A percentile compares a stretch with the other conserved stretches of the same genome.
These are phyloP conservation scores for Phlebopus sp. DNA, from an alignment of 1,284 basidiomycete species.

Conservation along the genomic window DNA sequence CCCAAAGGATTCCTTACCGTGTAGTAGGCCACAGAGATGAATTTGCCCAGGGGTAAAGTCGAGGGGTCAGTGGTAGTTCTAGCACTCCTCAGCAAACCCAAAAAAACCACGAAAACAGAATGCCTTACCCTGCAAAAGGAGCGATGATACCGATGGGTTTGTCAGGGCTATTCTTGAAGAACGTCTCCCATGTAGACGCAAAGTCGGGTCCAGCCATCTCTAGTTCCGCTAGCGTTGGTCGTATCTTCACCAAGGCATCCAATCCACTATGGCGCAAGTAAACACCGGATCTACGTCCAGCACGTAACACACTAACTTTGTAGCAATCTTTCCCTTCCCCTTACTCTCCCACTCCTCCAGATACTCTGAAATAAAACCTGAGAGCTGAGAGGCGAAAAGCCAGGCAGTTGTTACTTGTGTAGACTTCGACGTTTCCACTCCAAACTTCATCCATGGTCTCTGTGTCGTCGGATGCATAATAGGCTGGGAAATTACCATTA, in stretches of 20 bases:
- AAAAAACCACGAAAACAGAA: too few relatives aligned
- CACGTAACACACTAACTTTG: too few relatives aligned
- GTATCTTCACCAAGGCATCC: conserved; percentile 39
- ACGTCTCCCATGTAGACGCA: conserved; percentile 37
- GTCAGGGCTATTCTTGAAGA: conserved; percentile 29
- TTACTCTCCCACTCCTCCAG: conserved; percentile 41
- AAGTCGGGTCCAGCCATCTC: conserved; percentile 37
- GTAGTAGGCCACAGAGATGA: conserved; percentile 9
- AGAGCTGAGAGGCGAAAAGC: background rate
- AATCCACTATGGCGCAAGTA: conserved; percentile 28
- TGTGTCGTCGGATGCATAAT: conserved; percentile 37
- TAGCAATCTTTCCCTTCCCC: conserved; percentile 47
- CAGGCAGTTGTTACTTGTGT: conserved; percentile 26
- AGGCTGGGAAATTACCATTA: conserved; percentile 34
- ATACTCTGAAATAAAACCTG: conserved; percentile 32
- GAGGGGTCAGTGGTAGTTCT: conserved; percentile 8
- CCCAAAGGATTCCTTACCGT: conserved; percentile 11
- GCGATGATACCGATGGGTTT: conserved; percentile 20
- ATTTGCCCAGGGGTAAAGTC: conserved; percentile 5
- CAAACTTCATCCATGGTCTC: conserved; percentile 46
- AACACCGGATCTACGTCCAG: too few relatives aligned
- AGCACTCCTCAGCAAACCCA: background rate
- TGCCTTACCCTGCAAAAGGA: conserved; percentile 16
- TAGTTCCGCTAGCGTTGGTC: conserved; percentile 37
- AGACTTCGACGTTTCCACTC: conserved; percentile 33